Percentiles rank a stretch among this genome's conserved stretches.
Evolutionary conservation across 2,329 filamentous ascomycete genomes (phyloP).

Genomic region (Curvularia eragrostidis): DNA sequence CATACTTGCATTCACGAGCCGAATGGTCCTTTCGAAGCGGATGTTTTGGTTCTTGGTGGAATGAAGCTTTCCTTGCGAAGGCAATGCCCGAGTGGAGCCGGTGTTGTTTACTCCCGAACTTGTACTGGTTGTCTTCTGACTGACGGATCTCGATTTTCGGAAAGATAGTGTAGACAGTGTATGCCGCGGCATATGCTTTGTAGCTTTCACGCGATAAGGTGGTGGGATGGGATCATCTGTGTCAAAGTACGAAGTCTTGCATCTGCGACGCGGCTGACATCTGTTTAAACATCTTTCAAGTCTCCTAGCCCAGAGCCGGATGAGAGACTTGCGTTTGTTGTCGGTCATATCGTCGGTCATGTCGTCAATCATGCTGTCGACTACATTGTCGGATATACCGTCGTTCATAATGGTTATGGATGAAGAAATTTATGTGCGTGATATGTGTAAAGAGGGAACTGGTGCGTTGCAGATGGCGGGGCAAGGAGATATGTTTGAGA

Average conservation of each 20-base stretch:
- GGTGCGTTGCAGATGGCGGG: not conserved
- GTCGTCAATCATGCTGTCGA: not conserved
- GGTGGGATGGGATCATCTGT: not conserved
- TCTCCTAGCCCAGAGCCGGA: conserved; percentile 13
- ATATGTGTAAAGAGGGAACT: not conserved
- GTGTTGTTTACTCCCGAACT: not conserved
- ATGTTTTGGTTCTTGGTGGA: not conserved
- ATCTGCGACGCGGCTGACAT: conserved; percentile 9
- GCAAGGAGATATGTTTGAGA: not conserved
- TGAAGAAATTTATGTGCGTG: not conserved
- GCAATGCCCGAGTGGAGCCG: conserved; percentile 5
- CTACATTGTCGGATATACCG: not conserved
- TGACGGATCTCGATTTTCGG: conserved; percentile 1
- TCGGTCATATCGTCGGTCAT: not conserved
- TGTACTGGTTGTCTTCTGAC: not conserved
- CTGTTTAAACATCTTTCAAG: conserved; percentile 11
- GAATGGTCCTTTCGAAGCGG: conserved; percentile 10
- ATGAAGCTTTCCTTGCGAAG: conserved; percentile 11
- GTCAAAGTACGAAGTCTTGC: conserved; percentile 6
- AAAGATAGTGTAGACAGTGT: not conserved
- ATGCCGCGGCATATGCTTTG: not conserved
- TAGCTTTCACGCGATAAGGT: not conserved
- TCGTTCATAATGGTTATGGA: not conserved
- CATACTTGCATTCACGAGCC: conserved; percentile 10
- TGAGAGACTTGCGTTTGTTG: conserved; percentile 8